Evolutionary conservation across 2,329 filamentous ascomycete genomes (phyloP), one percentile per base, ranked within the genome.

Genomic region (Ophiostoma sp.): DNA sequence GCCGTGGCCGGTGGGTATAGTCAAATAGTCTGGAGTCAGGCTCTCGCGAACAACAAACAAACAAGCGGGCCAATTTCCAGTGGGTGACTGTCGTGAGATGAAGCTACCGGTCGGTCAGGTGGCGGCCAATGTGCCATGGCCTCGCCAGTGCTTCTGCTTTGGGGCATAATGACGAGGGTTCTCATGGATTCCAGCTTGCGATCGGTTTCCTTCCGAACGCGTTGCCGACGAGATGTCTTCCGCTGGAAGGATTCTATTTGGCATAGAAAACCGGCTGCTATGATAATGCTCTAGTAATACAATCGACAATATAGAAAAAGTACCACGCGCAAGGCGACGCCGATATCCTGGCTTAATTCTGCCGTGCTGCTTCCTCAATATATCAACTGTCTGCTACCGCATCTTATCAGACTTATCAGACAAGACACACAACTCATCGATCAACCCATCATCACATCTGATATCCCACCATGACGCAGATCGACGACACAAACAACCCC

Each of bases 391-490:
- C 49, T 8, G 11, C 49, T 9, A 27, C 49, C 49, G 27, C 27
- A 27, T 55, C 49, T 55, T 55, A 27, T 55, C 49, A 55, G 49
- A 55, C 49, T 8, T n/a, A 52, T 14, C 47, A 49, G 14, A 49
- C 12, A 44, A 7, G 42, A 27, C 27, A 27, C 27, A 2, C 27
- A 27, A 27, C 27, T 27, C 27, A 27, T 4, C 4, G 7, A 27
- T 27, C 27, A 27, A 27, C 27, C 27, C 2, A 27, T 27, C 27
- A 27, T 27, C 27, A 27, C 27, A 27, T 27, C 27, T 27, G 27
- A 27, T 14, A 55, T 55, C n/a, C 14, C 66, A 67, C 7, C 27
- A 66, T 66, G 67, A 66, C 64, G 7, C 67, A 66, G 40, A 69
- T 63, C 55, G 18, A 45, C 16, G 67, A 52, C 3, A 64, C 67